Evolutionary conservation across 768 basidiomycete species (phyloP), one percentile per base, ranked within the genome.

Genomic region (Phylloporus sp.): DNA sequence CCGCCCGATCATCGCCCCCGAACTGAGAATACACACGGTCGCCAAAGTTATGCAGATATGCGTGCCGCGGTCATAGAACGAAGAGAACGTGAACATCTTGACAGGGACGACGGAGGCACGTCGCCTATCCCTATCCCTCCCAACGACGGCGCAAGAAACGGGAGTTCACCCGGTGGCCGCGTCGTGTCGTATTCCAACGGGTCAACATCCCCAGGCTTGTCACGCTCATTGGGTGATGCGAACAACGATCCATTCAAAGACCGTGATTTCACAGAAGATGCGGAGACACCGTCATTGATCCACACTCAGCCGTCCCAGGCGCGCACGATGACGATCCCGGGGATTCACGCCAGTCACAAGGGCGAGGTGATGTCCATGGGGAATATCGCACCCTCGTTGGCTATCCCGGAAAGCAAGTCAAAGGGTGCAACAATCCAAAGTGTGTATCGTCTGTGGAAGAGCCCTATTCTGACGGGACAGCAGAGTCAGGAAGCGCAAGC

Each of bases 341-440:
- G 88, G 2, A 93, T 93, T 53, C 90, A 91, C 60, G 88, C 82
- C 4, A 88, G 84, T 59, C 85, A 91, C 61, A 81, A 81, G n/a
- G 87, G 86, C 9, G 88, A 92, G 54, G 80, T 91, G 38, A 88
- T 89, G 84, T 86, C 89, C 4, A 77, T 93, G 77, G 91, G 91
- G 11, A 85, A 88, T 59, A 80, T 81, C 50, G 81, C 86, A 11
- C 73, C 77, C 2, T 55, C 63, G 23, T 75, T 79, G 5, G 68
- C 72, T 39, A 61, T 71, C 0, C 54, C 72, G 10, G 75, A 78
- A 20, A 68, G 66, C 45, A 67, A 69, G 53, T 59, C 61, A 13
- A 64, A 80, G 65, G 75, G 76, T 43, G 78, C 80, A 9, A 78
- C 80, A 20, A 81, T 88, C 29, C 82, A 82, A 65, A 80, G 75